Conservation (phyloP, 1,284 basidiomycete species). For the Papiliotrema laurentii region DNA sequence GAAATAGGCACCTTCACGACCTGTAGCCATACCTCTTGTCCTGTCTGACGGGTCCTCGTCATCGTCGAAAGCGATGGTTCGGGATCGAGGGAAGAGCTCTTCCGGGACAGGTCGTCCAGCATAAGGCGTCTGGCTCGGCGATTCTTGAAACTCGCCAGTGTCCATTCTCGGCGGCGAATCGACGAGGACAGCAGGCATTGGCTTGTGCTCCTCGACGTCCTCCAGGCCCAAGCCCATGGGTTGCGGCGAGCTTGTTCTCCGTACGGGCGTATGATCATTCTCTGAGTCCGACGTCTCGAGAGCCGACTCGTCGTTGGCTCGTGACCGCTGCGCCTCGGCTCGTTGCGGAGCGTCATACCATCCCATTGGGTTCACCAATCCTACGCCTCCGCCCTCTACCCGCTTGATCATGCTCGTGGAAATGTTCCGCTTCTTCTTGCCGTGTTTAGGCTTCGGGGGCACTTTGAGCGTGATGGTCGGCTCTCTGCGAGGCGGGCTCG, state of each 20-base stretch:
- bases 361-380: conserved; percentile 75
- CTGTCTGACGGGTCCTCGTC: conserved; percentile 26
- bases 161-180: conserved; percentile 4
- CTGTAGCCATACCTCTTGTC: conserved; percentile 22
- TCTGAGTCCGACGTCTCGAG: background rate
- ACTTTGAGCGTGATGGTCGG: background rate
- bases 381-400: conserved; percentile 67
- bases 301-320: background rate
- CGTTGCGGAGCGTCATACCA: conserved; percentile 37
- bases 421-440: conserved; percentile 49
- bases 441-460: conserved; percentile 3
- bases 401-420: conserved; percentile 79
- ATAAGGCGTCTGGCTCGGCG: conserved; percentile 20
- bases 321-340: background rate
- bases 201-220: background rate
- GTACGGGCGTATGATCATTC: background rate
- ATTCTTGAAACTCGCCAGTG: background rate
- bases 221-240: background rate
- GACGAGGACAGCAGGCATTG: conserved; percentile 1
- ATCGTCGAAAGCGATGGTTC: conserved; percentile 57
- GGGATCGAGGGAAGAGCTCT: conserved; percentile 52
- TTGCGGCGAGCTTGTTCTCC: background rate
- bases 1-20: conserved; percentile 28
- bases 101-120: conserved; percentile 25
- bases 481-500: background rate